phyloP scores from a whole-genome alignment of 2,329 filamentous ascomycete species.

The Colletotrichum sp. region DNA sequence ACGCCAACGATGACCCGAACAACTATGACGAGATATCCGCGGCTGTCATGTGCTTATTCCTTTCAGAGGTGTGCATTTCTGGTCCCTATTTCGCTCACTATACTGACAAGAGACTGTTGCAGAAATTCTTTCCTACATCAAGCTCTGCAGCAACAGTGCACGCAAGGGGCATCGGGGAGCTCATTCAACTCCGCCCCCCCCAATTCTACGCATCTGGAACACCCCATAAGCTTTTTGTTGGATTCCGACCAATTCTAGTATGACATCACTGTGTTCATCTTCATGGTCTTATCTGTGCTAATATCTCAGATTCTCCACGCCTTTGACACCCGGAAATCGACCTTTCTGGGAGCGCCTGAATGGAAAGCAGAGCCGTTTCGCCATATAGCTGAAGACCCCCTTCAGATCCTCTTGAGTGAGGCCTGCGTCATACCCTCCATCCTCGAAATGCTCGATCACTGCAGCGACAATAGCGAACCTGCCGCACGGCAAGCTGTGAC shows the following conservation, averaged over 20 bases:
- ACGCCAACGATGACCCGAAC: conserved; percentile 1
- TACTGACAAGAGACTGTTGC: not conserved
- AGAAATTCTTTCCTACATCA: conserved; percentile 36
- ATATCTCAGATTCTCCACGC: conserved; percentile 32
- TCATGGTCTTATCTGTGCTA: not conserved
- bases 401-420: conserved; percentile 37
- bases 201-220: conserved; percentile 34
- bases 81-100: rapidly evolving
- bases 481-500: not conserved
- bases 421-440: conserved; percentile 31
- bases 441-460: not conserved
- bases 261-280: not conserved
- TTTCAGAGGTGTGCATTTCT: conserved; percentile 26
- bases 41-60: conserved; percentile 40
- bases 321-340: conserved; percentile 30
- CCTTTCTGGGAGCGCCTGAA: conserved; percentile 32
- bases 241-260: conserved; percentile 44
- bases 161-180: conserved; percentile 34
- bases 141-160: conserved; percentile 32
- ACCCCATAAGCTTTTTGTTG: conserved; percentile 42
- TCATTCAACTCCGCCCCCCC: conserved; percentile 36
- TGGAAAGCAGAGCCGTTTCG: conserved; percentile 38
- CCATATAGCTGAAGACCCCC: conserved; percentile 25
- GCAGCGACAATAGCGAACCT: not conserved
- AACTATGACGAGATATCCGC: conserved; percentile 30